Evolutionary conservation across 2,329 filamentous ascomycete genomes (phyloP).

Genomic region (Penicillium sp.): DNA sequence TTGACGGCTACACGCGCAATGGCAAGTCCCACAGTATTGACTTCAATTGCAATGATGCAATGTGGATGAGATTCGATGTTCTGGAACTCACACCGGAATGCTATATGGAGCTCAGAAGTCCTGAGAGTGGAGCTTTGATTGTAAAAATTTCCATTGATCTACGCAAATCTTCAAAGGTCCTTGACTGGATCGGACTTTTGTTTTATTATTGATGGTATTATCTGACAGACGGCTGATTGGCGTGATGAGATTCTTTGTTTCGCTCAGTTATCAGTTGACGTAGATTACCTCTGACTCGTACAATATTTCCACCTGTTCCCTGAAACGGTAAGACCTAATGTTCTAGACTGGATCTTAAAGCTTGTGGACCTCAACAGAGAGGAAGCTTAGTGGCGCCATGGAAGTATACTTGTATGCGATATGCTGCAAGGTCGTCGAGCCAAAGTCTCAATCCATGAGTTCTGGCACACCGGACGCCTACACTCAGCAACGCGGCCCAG

Average conservation of each 20-base stretch:
- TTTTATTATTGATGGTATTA: background rate
- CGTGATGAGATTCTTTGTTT: too few species aligned
- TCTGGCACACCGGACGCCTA: conserved; percentile 3
- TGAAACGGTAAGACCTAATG: background rate
- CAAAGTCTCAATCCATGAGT: background rate
- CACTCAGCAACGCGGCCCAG: background rate
- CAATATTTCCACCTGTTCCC: too few species aligned
- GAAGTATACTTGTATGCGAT: background rate
- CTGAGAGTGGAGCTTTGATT: background rate
- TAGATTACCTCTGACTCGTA: too few species aligned
- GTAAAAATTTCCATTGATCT: conserved; percentile 6
- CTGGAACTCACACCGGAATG: conserved; percentile 5
- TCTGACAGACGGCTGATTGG: too few species aligned
- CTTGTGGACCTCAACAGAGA: too few species aligned
- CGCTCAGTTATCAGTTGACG: too few species aligned
- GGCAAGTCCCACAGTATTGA: background rate
- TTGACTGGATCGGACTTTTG: background rate
- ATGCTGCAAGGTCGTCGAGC: background rate
- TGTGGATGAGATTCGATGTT: background rate
- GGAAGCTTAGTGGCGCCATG: background rate
- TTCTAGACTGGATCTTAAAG: background rate
- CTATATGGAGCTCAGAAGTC: background rate
- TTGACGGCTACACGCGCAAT: background rate
- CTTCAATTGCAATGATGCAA: conserved; percentile 4
- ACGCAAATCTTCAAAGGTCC: conserved; percentile 1